Evolutionary conservation across 176 grass and related monocot species (phyloP).

Genomic region (Oryza australiensis): DNA sequence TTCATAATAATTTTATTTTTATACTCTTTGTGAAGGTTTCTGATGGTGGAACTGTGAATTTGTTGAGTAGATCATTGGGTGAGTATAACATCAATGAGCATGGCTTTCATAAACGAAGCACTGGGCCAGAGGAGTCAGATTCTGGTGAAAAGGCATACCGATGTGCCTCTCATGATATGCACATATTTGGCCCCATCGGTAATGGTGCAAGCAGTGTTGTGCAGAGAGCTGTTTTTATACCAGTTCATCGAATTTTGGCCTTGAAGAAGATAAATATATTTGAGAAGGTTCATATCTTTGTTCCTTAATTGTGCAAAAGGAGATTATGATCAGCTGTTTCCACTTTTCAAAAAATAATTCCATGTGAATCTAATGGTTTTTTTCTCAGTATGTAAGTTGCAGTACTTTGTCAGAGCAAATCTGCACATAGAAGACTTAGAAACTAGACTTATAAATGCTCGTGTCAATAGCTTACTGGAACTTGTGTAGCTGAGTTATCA

Average conservation of each 20-base stretch:
- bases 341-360: not conserved
- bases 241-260: conserved; percentile 80
- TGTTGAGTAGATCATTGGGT: conserved; percentile 81
- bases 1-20: conserved; percentile 21
- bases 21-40: conserved; percentile 59
- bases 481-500: not conserved
- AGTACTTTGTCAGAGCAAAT: not conserved
- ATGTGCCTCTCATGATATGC: conserved; percentile 90
- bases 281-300: conserved; percentile 66
- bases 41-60: conserved; percentile 83
- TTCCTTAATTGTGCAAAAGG: conserved; percentile 1
- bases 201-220: conserved; percentile 91
- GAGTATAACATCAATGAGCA: conserved; percentile 97
- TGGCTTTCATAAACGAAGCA: conserved; percentile 61
- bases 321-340: not conserved
- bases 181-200: conserved; percentile 90
- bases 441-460: not conserved
- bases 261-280: conserved; percentile 97
- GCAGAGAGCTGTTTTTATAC: conserved; percentile 79
- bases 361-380: not conserved
- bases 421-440: conserved; percentile 1
- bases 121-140: conserved; percentile 48
- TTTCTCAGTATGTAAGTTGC: not conserved
- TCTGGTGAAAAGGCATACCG: conserved; percentile 75
- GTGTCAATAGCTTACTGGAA: not conserved